A percentile compares a stretch with the other conserved stretches of the same genome.
Evolutionary conservation across 73 alveolate genomes (phyloP).

Genomic region (Paramecium pentaurelia): DNA sequence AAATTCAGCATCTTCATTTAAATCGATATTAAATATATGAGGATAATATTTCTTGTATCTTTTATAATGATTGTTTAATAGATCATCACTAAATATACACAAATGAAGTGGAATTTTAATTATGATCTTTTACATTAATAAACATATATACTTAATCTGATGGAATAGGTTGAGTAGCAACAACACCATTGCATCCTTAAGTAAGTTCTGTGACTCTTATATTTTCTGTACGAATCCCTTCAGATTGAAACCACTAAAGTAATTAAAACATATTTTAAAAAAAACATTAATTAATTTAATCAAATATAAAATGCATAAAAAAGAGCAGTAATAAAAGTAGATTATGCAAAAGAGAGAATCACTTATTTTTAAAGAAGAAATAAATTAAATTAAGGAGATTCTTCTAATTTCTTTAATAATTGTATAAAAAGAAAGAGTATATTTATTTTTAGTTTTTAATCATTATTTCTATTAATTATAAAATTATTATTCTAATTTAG

Average conservation of each 20-base stretch:
- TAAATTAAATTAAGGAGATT: too few species aligned
- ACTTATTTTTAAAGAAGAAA: not conserved
- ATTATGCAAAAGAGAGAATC: not conserved
- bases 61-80: not conserved
- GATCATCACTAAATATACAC: not conserved
- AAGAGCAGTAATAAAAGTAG: not conserved
- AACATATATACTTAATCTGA: not conserved
- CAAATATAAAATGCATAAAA: not conserved
- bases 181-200: not conserved
- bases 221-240: not conserved
- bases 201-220: not conserved
- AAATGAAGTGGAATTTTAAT: not conserved
- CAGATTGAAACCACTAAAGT: not conserved
- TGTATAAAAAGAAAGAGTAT: too few species aligned
- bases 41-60: conserved; percentile 18
- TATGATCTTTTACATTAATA: not conserved
- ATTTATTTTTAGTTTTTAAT: too few species aligned
- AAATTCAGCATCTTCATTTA: conserved; percentile 33
- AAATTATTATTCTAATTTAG: too few species aligned
- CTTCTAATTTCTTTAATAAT: too few species aligned
- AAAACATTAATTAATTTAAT: not conserved
- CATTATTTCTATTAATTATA: too few species aligned
- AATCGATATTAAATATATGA: not conserved
- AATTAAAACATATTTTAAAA: not conserved
- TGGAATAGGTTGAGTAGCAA: not conserved